A percentile compares a stretch with the other conserved stretches of the same genome.
Evolutionary conservation across 2,329 filamentous ascomycete species (phyloP).

Genomic region (Diplodia mutila): DNA sequence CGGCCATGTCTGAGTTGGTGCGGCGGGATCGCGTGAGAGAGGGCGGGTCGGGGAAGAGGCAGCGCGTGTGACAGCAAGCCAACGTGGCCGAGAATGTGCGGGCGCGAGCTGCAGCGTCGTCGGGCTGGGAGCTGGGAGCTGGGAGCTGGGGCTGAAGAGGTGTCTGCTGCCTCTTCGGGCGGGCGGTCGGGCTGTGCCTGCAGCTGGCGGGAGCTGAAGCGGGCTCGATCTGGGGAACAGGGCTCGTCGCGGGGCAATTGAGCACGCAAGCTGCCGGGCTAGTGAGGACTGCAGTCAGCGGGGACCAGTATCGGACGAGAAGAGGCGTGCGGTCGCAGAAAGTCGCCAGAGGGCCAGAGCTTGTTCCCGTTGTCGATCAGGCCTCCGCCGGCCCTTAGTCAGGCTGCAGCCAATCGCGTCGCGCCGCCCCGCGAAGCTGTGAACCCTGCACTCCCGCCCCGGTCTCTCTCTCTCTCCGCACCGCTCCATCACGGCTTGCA

Average conservation of each 20-base stretch:
- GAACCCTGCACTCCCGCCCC: neutral
- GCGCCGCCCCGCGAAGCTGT: neutral
- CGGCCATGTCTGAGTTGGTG: neutral
- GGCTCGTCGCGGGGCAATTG: neutral
- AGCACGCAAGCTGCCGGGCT: neutral
- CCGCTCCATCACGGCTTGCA: neutral
- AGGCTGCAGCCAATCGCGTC: neutral
- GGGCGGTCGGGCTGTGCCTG: slow-evolving; percentile 7
- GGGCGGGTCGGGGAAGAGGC: slow-evolving; percentile 2
- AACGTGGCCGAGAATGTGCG: slow-evolving; percentile 1
- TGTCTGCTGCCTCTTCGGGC: neutral
- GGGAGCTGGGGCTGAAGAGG: slow-evolving; percentile 1
- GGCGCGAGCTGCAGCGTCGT: slow-evolving; percentile 7
- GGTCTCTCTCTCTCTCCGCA: slow-evolving; percentile 5
- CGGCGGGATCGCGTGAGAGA: neutral
- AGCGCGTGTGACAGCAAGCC: neutral
- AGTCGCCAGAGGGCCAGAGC: slow-evolving; percentile 1
- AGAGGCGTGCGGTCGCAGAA: slow-evolving; percentile 4
- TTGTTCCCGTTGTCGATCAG: slow-evolving; percentile 16
- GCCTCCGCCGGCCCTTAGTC: slow-evolving; percentile 7
- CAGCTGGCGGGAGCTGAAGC: slow-evolving; percentile 5
- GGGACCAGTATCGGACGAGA: slow-evolving; percentile 11
- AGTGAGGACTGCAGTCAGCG: slow-evolving; percentile 20
- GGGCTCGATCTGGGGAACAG: neutral
- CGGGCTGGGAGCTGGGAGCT: neutral